These are phyloP conservation scores for Xerocomus minutiporus DNA, from an alignment of 1,284 basidiomycete genomes.

Conservation along the genomic window DNA sequence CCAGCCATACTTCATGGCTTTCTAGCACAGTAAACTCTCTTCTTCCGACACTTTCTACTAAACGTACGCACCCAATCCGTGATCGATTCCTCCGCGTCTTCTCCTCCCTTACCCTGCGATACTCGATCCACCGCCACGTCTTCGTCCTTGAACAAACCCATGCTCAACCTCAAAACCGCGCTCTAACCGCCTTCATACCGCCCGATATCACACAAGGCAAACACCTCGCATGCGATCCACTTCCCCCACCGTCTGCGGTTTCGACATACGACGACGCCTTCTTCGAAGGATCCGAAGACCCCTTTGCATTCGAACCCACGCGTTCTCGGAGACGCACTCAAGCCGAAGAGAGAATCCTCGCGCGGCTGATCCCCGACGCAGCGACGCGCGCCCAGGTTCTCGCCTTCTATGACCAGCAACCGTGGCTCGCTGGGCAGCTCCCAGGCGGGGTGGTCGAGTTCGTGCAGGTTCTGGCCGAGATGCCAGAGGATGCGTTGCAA, in stretches of 20 bases:
- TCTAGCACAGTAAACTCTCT: conserved; percentile 45
- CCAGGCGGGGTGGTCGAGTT: conserved; percentile 64
- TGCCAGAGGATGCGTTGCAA: conserved; percentile 56
- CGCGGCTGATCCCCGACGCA: conserved; percentile 53
- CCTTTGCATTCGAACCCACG: conserved; percentile 31
- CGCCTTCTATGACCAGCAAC: conserved; percentile 26
- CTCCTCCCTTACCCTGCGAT: conserved; percentile 38
- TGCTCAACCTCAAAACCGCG: conserved; percentile 36
- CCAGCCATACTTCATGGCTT: conserved; percentile 67
- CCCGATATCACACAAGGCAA: conserved; percentile 44
- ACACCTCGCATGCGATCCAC: conserved; percentile 73
- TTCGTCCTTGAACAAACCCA: conserved; percentile 64
- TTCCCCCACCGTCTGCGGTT: conserved; percentile 61
- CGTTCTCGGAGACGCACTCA: conserved; percentile 41
- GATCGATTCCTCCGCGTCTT: conserved; percentile 46
- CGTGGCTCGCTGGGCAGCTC: conserved; percentile 49
- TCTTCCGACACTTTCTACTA: conserved; percentile 33
- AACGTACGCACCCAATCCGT: conserved; percentile 36
- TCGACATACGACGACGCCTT: conserved; percentile 67
- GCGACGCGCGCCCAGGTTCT: conserved; percentile 54
- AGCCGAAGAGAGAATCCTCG: conserved; percentile 47
- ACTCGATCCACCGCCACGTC: conserved; percentile 70
- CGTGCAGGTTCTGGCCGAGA: conserved; percentile 51
- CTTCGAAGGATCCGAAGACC: conserved; percentile 62
- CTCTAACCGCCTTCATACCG: conserved; percentile 68